phyloP scores from a whole-genome alignment of 164 flowering plant species.

The Akebia trifoliata region DNA sequence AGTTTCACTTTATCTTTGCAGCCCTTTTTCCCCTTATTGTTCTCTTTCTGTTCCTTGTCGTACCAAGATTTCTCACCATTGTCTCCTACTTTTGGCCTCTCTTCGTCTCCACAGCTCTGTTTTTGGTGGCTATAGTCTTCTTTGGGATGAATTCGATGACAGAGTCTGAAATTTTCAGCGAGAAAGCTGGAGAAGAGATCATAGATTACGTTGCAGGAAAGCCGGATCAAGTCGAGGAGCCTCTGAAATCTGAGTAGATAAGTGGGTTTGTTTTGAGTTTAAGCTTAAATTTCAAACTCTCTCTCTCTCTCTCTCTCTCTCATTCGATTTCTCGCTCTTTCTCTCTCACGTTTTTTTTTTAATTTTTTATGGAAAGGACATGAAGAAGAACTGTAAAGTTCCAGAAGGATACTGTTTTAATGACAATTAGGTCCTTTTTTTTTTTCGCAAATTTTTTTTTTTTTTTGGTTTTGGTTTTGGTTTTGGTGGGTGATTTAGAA shows the following conservation, averaged over 20 bases:
- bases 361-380: not conserved
- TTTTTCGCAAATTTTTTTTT: not conserved
- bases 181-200: constrained; percentile 53
- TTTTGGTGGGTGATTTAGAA: not conserved
- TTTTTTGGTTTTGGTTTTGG: not conserved
- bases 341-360: not conserved
- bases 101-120: constrained; percentile 62
- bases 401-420: not conserved
- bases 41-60: constrained; percentile 23
- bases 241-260: not conserved
- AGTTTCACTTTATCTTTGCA: constrained; percentile 32
- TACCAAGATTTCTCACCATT: constrained; percentile 53
- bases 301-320: not conserved
- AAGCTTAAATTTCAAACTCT: too few relatives aligned
- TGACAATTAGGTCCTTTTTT: not conserved
- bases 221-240: constrained; percentile 10
- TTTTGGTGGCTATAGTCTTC: constrained; percentile 37
- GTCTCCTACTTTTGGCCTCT: constrained; percentile 81
- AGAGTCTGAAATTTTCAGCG: constrained; percentile 28
- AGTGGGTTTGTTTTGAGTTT: too few relatives aligned
- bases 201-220: constrained; percentile 59
- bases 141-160: constrained; percentile 47
- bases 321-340: not conserved
- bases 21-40: constrained; percentile 3
- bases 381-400: not conserved